Evolutionary conservation across 2,329 filamentous ascomycete species (phyloP), one percentile per base, ranked within the genome.

Genomic region (Aspergillus tanneri): DNA sequence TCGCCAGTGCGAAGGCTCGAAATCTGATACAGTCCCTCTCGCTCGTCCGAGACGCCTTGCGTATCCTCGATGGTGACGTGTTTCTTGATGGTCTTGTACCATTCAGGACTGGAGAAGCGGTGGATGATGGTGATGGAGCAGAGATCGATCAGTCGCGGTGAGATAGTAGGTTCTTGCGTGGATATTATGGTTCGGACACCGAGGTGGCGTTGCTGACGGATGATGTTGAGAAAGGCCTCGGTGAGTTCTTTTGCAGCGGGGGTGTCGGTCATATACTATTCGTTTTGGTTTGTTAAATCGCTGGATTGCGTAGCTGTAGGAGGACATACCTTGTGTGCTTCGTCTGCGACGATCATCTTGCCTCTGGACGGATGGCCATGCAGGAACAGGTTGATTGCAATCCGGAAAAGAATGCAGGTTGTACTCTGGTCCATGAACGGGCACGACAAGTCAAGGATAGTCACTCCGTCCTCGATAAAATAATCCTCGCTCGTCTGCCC

Each of bases 141-240:
- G 0, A 91, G 72, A 45, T 88, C 85, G 0, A 90, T 74, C 0
- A 91, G 74, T 11, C 77, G 75, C 0, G 82, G 80, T 0, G 83
- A 84, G 8, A 90, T 77, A 0, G 84, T 88, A 0, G 87, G 87
- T 57, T 90, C 87, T 60, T 91, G 86, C 0, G 87, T 90, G 0
- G 85, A 83, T 30, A 90, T 83, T 32, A 90, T 62, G 3, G 89
- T 74, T 0, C 86, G 77, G 0, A 78, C 75, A 1, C 77, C 86
- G 0, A 82, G 68, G 60, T 90, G 87, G 0, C 86, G 81, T 66
- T 90, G 86, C 11, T 84, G 72, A 1, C 86, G 79, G 55, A 90
- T 84, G 0, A 79, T 78, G 0, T 74, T 70, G 0, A 87, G 71
- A 0, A 90, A 71, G 0, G 75, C 72, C 2, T 84, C 73, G 0